Percentiles rank a stretch among this genome's conserved stretches.
phyloP scores from a whole-genome alignment of 352 stramenopile species.

The Pythium brachiatum region DNA sequence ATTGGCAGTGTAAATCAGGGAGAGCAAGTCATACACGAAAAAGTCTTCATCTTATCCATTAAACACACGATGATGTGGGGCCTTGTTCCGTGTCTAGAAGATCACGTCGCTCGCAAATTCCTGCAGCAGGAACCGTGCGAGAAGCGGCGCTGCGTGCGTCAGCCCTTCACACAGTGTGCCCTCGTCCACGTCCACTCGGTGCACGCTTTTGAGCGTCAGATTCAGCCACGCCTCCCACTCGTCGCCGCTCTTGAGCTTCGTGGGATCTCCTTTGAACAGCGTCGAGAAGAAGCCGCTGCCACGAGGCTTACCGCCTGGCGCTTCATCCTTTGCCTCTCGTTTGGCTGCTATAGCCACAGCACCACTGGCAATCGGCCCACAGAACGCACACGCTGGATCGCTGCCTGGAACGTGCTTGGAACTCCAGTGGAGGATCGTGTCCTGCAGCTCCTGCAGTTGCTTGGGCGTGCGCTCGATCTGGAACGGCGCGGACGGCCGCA shows the following conservation, averaged over 20 bases:
- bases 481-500: constrained; percentile 10
- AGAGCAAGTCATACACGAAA: too few species aligned
- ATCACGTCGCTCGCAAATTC: constrained; percentile 12
- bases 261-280: background rate
- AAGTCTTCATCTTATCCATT: too few species aligned
- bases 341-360: background rate
- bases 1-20: too few species aligned
- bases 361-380: constrained; percentile 1
- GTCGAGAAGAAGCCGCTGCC: constrained; percentile 4
- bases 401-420: background rate
- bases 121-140: constrained; percentile 16
- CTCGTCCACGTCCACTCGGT: background rate
- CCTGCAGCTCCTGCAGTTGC: constrained; percentile 10
- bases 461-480: constrained; percentile 20
- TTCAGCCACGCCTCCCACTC: constrained; percentile 24
- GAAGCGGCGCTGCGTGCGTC: constrained; percentile 7
- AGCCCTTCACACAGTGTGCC: constrained; percentile 2
- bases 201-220: background rate
- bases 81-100: too few species aligned
- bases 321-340: background rate
- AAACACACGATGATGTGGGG: too few species aligned
- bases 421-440: constrained; percentile 5
- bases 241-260: constrained; percentile 3
- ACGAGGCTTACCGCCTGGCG: background rate
- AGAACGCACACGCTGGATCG: background rate